Evolutionary conservation across 2,329 filamentous ascomycete species (phyloP).

Genomic region (Cladophialophora exuberans): DNA sequence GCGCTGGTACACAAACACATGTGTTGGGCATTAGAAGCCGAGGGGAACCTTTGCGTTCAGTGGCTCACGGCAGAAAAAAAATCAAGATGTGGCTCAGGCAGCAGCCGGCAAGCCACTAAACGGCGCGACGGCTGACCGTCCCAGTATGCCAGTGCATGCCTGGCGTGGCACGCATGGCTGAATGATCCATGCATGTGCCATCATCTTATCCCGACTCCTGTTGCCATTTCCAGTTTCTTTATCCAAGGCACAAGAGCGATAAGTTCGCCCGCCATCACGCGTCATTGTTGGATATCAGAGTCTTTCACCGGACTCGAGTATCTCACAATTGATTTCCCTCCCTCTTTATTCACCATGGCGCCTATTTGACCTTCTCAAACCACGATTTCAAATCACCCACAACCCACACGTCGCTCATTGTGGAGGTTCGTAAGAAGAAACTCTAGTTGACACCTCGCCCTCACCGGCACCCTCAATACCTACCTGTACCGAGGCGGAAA

Average conservation of each 20-base stretch:
- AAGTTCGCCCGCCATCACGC: not conserved
- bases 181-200: constrained; percentile 17
- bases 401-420: not conserved
- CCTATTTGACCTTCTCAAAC: not conserved
- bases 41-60: not conserved
- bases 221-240: constrained; percentile 10
- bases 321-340: not conserved
- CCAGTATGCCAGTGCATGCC: no score
- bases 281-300: constrained; percentile 1
- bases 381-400: not conserved
- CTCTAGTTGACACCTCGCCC: constrained; percentile 4
- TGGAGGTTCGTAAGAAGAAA: not conserved
- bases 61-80: not conserved
- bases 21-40: not conserved
- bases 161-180: not conserved
- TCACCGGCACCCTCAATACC: constrained; percentile 4
- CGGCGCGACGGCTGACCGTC: no score
- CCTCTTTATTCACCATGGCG: not conserved
- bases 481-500: not conserved
- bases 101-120: not conserved
- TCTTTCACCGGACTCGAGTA: not conserved
- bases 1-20: no score
- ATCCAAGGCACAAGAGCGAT: constrained; percentile 12
- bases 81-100: not conserved
- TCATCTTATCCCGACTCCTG: constrained; percentile 14